phyloP scores from a whole-genome alignment of 2,329 filamentous ascomycete genomes.

The Aspergillus sp. region DNA sequence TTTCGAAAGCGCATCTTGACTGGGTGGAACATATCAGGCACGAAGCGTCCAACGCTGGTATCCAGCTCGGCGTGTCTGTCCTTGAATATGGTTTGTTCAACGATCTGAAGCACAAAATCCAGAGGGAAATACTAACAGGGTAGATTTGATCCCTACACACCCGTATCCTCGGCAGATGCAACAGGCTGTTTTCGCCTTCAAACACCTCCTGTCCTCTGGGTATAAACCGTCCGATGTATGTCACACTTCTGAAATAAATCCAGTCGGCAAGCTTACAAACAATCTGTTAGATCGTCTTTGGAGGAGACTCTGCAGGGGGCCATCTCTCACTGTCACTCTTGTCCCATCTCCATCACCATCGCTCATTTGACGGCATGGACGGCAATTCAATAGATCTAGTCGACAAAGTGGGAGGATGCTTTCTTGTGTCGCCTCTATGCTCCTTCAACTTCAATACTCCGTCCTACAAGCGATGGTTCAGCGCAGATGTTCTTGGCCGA shows the following conservation, averaged over 20 bases:
- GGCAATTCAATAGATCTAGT: neutral
- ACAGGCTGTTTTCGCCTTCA: conserved; percentile 16
- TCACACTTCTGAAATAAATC: neutral
- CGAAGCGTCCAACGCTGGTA: conserved; percentile 8
- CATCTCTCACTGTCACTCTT: conserved; percentile 18
- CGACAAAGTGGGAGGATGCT: conserved; percentile 7
- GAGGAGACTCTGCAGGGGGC: conserved; percentile 24
- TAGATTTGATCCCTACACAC: conserved; percentile 17
- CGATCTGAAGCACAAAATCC: too few relatives aligned
- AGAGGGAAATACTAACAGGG: too few relatives aligned
- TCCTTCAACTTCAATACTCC: conserved; percentile 14
- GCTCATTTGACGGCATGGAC: neutral
- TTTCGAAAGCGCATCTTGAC: conserved; percentile 19
- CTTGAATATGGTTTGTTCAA: conserved; percentile 15
- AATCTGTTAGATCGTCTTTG: conserved; percentile 19
- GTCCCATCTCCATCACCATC: conserved; percentile 3
- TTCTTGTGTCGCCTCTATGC: conserved; percentile 20
- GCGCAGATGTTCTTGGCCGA: conserved; percentile 13
- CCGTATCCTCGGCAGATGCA: conserved; percentile 21
- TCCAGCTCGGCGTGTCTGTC: conserved; percentile 14
- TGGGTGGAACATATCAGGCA: conserved; percentile 20
- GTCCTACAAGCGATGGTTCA: conserved; percentile 11
- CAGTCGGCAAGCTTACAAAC: neutral
- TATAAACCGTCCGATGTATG: conserved; percentile 14
- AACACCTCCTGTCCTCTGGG: conserved; percentile 15